These are phyloP conservation scores for Metschnikowia dekortorum DNA, from an alignment of 805 yeast species.

Conservation along the genomic window DNA sequence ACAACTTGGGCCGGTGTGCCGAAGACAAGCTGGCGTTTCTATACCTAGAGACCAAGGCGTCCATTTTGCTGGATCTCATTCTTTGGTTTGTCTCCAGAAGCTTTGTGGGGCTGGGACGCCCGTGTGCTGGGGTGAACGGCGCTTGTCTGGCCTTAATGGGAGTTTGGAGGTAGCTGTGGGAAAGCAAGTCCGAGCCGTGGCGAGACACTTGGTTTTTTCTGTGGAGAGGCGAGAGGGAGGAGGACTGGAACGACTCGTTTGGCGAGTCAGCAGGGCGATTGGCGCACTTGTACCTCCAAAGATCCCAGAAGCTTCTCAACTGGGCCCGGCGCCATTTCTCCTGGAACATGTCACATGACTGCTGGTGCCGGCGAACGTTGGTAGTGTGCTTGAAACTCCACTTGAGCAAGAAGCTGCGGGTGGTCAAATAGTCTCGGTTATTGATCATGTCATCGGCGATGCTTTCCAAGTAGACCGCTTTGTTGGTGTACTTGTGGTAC, in stretches of 20 bases:
- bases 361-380: conserved; percentile 29
- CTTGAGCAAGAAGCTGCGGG: conserved; percentile 24
- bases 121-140: conserved; percentile 23
- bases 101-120: conserved; percentile 26
- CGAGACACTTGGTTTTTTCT: not conserved
- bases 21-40: conserved; percentile 14
- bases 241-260: not conserved
- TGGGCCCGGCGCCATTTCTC: conserved; percentile 29
- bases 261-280: conserved; percentile 5
- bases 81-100: conserved; percentile 38
- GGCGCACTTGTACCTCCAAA: conserved; percentile 31
- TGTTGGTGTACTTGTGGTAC: conserved; percentile 29
- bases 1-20: not conserved
- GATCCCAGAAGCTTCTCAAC: conserved; percentile 29
- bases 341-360: conserved; percentile 30
- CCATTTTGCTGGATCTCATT: conserved; percentile 29
- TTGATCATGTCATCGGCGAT: conserved; percentile 28
- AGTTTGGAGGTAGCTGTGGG: conserved; percentile 26
- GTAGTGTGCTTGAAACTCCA: conserved; percentile 38
- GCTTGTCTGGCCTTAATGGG: conserved; percentile 29
- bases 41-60: conserved; percentile 32
- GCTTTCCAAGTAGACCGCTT: conserved; percentile 22
- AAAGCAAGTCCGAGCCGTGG: not conserved
- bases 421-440: conserved; percentile 24
- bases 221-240: conserved; percentile 1